A percentile compares a stretch with the other conserved stretches of the same genome.
phyloP scores from a whole-genome alignment of 306 rosid species.

The Casuarina equisetifolia region DNA sequence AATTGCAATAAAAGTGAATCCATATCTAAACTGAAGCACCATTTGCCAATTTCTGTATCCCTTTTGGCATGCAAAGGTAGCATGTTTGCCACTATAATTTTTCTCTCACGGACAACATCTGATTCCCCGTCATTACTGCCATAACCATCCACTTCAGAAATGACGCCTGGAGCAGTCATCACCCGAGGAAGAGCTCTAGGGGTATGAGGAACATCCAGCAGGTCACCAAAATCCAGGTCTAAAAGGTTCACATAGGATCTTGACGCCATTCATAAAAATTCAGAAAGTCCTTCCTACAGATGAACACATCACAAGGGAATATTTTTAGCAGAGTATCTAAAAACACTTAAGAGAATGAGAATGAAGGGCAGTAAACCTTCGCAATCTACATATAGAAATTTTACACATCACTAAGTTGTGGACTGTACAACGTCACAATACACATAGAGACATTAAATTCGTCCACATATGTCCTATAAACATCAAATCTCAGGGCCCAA shows the following conservation, averaged over 20 bases:
- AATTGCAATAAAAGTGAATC: constrained; percentile 72
- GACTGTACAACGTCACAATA: not conserved
- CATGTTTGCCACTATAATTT: constrained; percentile 80
- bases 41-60: constrained; percentile 54
- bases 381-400: not conserved
- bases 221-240: constrained; percentile 56
- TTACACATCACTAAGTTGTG: not conserved
- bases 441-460: not conserved
- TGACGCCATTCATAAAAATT: constrained; percentile 47
- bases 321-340: constrained; percentile 6
- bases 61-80: constrained; percentile 73
- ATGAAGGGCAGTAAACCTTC: not conserved
- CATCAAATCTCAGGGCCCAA: not conserved
- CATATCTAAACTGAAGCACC: constrained; percentile 77
- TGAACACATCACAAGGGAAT: constrained; percentile 10
- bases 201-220: constrained; percentile 59
- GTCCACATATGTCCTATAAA: not conserved
- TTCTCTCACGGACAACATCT: constrained; percentile 62
- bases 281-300: constrained; percentile 18
- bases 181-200: constrained; percentile 76
- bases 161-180: constrained; percentile 70
- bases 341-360: constrained; percentile 12
- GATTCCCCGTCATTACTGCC: constrained; percentile 57
- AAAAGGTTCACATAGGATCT: constrained; percentile 58
- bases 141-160: constrained; percentile 59